Conservation (phyloP, 179 eudicot species). For the Actinidia chinensis region DNA sequence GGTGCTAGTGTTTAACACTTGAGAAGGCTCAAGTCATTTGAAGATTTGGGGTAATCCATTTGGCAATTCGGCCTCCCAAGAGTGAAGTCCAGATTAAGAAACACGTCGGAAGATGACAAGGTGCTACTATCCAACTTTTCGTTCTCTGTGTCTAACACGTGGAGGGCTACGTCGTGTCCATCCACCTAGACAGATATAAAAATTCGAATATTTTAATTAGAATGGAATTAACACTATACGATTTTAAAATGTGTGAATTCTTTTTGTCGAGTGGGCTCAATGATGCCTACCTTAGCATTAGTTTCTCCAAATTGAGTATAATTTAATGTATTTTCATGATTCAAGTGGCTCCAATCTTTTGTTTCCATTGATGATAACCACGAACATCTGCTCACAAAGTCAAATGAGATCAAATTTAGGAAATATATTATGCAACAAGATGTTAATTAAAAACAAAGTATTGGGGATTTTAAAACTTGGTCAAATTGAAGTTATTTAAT, state of each 20-base stretch:
- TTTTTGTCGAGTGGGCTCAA: not conserved
- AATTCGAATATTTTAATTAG: not conserved
- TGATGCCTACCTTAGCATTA: slow-evolving; percentile 18
- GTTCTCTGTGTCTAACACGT: slow-evolving; percentile 20
- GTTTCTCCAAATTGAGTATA: slow-evolving; percentile 12
- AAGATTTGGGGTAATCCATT: slow-evolving; percentile 29
- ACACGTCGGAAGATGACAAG: slow-evolving; percentile 28
- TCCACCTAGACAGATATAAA: slow-evolving; percentile 28
- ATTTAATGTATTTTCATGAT: slow-evolving; percentile 23
- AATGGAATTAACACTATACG: too few relatives aligned
- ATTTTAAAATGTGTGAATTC: not conserved
- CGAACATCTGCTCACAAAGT: slow-evolving; percentile 21
- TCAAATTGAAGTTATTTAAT: not conserved
- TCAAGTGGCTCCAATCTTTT: slow-evolving; percentile 16
- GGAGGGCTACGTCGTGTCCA: slow-evolving; percentile 15
- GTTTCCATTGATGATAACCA: slow-evolving; percentile 26
- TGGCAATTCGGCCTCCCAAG: slow-evolving; percentile 54
- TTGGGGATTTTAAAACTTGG: not conserved
- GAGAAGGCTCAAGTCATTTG: slow-evolving; percentile 31
- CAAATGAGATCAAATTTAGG: not conserved
- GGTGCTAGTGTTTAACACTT: slow-evolving; percentile 28
- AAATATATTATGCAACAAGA: not conserved
- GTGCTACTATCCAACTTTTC: slow-evolving; percentile 19
- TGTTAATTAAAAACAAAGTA: not conserved
- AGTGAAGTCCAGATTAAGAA: slow-evolving; percentile 50